phyloP scores from a whole-genome alignment of 495 filamentous ascomycete species.

The Penicillium lagena region DNA sequence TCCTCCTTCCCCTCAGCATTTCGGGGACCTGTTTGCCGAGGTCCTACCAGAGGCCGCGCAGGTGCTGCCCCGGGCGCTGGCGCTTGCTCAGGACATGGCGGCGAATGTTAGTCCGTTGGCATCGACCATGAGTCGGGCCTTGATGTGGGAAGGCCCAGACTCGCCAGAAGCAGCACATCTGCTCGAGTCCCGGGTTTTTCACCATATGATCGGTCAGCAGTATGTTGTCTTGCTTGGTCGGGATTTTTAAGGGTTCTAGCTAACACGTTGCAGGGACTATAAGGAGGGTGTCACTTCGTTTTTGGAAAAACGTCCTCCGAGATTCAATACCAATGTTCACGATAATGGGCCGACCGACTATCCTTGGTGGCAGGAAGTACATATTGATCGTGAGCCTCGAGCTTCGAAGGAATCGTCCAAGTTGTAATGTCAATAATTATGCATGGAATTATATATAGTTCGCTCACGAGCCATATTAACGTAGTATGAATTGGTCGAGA shows the following conservation, averaged over 20 bases:
- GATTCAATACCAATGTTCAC: conserved; percentile 33
- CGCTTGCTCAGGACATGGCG: conserved; percentile 47
- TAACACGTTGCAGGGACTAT: conserved; percentile 22
- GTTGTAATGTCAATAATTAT: neutral
- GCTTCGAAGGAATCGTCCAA: neutral
- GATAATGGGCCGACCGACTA: conserved; percentile 11
- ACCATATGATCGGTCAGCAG: conserved; percentile 41
- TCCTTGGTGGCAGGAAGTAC: conserved; percentile 19
- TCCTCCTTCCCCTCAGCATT: conserved; percentile 32
- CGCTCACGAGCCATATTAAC: too few species aligned
- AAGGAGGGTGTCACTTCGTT: conserved; percentile 37
- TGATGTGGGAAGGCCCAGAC: conserved; percentile 47
- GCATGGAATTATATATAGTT: too few species aligned
- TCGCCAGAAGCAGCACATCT: conserved; percentile 51
- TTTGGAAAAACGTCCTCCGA: conserved; percentile 38
- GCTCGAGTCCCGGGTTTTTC: conserved; percentile 49
- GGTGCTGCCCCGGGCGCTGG: conserved; percentile 44
- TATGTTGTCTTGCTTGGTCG: neutral
- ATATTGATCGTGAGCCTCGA: conserved; percentile 6
- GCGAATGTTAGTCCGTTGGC: conserved; percentile 45
- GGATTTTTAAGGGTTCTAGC: neutral
- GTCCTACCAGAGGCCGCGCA: conserved; percentile 36
- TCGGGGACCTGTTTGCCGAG: conserved; percentile 48
- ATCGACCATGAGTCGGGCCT: conserved; percentile 45
- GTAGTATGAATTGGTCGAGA: too few species aligned